Percentiles rank a stretch among this genome's conserved stretches.
Conservation (phyloP, 2,329 filamentous ascomycete species). For the Pseudogymnoascus sp. region DNA sequence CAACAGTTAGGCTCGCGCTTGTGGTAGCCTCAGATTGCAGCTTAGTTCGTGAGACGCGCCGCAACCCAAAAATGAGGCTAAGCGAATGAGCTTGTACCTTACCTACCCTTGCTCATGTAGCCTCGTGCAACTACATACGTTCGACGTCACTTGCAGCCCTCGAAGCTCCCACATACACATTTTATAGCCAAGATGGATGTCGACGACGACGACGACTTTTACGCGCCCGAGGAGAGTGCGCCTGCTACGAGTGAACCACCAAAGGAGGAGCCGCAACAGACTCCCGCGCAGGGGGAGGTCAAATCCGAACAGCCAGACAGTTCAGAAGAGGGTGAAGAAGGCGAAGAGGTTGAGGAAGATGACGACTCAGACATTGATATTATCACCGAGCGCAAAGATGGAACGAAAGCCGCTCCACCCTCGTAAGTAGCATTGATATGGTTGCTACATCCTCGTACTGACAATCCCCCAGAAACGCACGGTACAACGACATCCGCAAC, state of each 20-base stretch:
- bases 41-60: conserved; percentile 9
- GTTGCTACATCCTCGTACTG: conserved; percentile 15
- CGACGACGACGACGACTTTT: conserved; percentile 63
- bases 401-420: conserved; percentile 51
- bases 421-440: conserved; percentile 37
- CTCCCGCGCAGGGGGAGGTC: conserved; percentile 20
- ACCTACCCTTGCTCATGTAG: conserved; percentile 10
- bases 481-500: conserved; percentile 59
- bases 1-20: conserved; percentile 4
- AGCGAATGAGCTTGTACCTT: conserved; percentile 8
- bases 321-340: conserved; percentile 25
- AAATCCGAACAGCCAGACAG: conserved; percentile 28
- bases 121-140: not conserved
- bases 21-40: conserved; percentile 3
- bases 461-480: conserved; percentile 43
- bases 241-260: conserved; percentile 17
- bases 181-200: conserved; percentile 48
- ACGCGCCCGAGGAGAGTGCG: conserved; percentile 51
- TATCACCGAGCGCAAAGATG: conserved; percentile 60
- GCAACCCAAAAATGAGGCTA: conserved; percentile 13
- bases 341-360: conserved; percentile 55
- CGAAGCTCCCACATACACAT: conserved; percentile 12
- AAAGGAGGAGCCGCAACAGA: conserved; percentile 20
- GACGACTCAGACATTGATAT: conserved; percentile 63
- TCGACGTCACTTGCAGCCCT: conserved; percentile 10